These are phyloP conservation scores for Aspergillus brunneoviolaceus DNA, from an alignment of 2,329 filamentous ascomycete species.

Conservation along the genomic window DNA sequence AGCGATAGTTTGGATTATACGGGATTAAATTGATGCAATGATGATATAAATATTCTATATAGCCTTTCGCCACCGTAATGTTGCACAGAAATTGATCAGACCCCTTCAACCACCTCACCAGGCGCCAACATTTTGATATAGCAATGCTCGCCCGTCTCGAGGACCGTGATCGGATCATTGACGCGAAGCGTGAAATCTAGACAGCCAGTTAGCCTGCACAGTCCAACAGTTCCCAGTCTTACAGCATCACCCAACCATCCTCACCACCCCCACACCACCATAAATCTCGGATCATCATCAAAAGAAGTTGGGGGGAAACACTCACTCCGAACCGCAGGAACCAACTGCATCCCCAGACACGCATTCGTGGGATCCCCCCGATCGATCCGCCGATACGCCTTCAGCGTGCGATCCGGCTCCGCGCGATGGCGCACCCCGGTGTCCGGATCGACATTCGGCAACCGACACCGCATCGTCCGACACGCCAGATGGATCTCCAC, in stretches of 20 bases:
- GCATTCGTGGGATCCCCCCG: slow-evolving; percentile 49
- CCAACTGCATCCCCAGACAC: slow-evolving; percentile 56
- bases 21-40: neutral
- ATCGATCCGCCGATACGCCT: slow-evolving; percentile 52
- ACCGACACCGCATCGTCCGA: slow-evolving; percentile 57
- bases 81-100: slow-evolving; percentile 11
- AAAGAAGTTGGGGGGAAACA: neutral
- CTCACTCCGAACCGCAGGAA: slow-evolving; percentile 33
- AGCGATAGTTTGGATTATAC: neutral
- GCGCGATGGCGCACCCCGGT: slow-evolving; percentile 50
- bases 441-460: slow-evolving; percentile 60
- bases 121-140: slow-evolving; percentile 45
- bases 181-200: slow-evolving; percentile 38
- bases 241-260: too few relatives aligned
- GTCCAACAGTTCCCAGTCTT: too few relatives aligned
- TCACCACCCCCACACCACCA: neutral
- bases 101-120: slow-evolving; percentile 33
- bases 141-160: slow-evolving; percentile 45
- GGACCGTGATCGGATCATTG: slow-evolving; percentile 40
- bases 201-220: neutral
- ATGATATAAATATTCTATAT: neutral
- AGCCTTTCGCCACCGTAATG: neutral
- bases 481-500: slow-evolving; percentile 51
- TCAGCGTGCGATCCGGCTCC: slow-evolving; percentile 53
- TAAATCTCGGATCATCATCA: neutral